phyloP scores from a whole-genome alignment of 768 basidiomycete genomes.

The Erythrobasidium yunnanense region DNA sequence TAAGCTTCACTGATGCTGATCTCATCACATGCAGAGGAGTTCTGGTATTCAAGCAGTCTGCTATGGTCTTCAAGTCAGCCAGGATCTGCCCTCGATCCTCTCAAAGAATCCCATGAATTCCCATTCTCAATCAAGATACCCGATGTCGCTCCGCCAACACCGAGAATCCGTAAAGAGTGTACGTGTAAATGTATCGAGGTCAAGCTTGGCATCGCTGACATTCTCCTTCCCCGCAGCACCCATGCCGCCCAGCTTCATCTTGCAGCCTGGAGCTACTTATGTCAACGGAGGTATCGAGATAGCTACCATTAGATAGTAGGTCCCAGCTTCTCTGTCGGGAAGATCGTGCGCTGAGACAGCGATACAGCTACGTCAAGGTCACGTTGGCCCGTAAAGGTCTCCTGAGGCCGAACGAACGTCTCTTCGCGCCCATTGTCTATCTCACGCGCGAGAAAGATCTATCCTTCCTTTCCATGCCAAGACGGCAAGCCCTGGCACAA shows the following conservation, averaged over 20 bases:
- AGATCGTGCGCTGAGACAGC: too few species aligned
- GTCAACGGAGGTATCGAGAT: constrained; percentile 2
- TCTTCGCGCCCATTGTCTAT: constrained; percentile 25
- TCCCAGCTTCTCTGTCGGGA: not conserved
- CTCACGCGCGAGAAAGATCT: constrained; percentile 19
- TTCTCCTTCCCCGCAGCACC: not conserved
- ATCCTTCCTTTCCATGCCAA: not conserved
- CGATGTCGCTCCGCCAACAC: not conserved
- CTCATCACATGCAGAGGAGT: not conserved
- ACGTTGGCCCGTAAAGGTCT: constrained; percentile 26
- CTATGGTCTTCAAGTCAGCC: not conserved
- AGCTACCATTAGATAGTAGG: constrained; percentile 16
- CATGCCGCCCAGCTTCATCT: constrained; percentile 18
- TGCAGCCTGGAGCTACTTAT: not conserved
- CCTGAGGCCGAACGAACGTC: constrained; percentile 23
- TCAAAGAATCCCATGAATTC: not conserved
- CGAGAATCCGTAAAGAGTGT: constrained; percentile 5
- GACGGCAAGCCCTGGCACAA: not conserved
- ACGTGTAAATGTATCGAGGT: not conserved
- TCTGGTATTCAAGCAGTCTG: constrained; percentile 13
- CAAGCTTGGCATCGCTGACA: not conserved
- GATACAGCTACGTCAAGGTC: constrained; percentile 23
- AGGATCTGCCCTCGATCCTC: not conserved
- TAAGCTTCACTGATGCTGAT: not conserved
- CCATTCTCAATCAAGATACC: constrained; percentile 8